Base-by-base conservation (phyloP, 345 rosid genomes). In the Hibiscus syriacus region DNA sequence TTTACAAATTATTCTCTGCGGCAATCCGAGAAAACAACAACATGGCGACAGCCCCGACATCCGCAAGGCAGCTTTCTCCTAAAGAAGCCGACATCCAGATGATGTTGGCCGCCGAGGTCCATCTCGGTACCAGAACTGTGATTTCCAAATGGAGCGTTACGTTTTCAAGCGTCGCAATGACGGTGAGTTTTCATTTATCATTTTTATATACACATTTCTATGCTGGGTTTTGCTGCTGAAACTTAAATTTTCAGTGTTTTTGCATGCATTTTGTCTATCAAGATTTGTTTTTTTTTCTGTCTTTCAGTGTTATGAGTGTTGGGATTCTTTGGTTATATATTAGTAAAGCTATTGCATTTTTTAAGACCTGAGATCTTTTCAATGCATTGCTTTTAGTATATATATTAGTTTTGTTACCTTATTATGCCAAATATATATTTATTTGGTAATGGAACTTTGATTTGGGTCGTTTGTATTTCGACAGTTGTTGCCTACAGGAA, bases 41-140 rank as follows among this genome's bases (percentile, higher is more conserved):
- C 7, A 66, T 66, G 60, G 66, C 57, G 1, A 32, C 65, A 20
- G 75, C 69, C 1, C 77, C 82, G 22, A 68, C 87, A 2, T 78
- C 76, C 53, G 61, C 83, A 6, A 77, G 72, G 58, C 86, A 80
- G 68, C 85, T 87, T 0, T 82, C 90, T 2, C 89, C 85, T 77
- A 92, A 76, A 78, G 96, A 90, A 70, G 78, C 83, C 4, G 98
- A 92, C 80, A 84, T 90, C 69, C 89, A 74, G 74, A 82, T 90
- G 90, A 92, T 92, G 98, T 73, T 89, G 81, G 89, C 96, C 0
- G 92, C 98, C 5, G 92, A 92, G 67, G 98, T 92, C 52, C 97
- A 92, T 65, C 87, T 90, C 55, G 98, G 98, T 1, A 92, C 98
- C 72, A 92, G 70, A 90, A 92, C 70, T 90, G 95, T 49, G 85